Conservation (phyloP, 768 basidiomycete genomes). For the Panus rudis region DNA sequence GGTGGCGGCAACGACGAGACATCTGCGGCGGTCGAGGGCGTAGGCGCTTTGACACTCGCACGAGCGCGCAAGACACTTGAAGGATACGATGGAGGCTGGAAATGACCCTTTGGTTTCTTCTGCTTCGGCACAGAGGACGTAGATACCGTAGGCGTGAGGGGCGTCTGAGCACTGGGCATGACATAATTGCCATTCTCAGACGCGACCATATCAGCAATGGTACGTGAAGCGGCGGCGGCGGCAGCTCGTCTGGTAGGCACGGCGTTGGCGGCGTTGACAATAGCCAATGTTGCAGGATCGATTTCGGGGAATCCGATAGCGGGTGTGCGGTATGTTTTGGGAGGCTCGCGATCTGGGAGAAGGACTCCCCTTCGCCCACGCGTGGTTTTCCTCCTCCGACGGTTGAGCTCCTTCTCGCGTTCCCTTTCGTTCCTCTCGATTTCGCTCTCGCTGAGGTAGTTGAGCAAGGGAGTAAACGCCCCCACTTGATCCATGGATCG, state of each 20-base stretch:
- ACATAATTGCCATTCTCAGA: conserved; percentile 77
- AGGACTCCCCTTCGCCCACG: conserved; percentile 74
- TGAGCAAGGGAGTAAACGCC: conserved; percentile 82
- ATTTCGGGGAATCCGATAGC: conserved; percentile 80
- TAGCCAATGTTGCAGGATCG: conserved; percentile 62
- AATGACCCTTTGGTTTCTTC: conserved; percentile 63
- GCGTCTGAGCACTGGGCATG: conserved; percentile 34
- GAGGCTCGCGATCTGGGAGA: conserved; percentile 88
- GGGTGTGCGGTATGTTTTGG: conserved; percentile 86
- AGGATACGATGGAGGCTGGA: conserved; percentile 64
- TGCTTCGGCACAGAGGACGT: conserved; percentile 40
- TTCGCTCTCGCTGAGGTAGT: conserved; percentile 83
- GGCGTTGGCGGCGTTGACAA: conserved; percentile 56
- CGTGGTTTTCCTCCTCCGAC: conserved; percentile 78
- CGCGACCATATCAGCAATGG: conserved; percentile 90
- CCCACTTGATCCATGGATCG: conserved; percentile 73
- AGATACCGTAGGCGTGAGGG: conserved; percentile 24
- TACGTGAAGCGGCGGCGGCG: conserved; percentile 73
- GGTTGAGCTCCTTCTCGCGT: conserved; percentile 86
- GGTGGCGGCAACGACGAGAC: conserved; percentile 49
- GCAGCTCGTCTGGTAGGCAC: conserved; percentile 77
- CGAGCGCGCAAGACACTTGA: conserved; percentile 49
- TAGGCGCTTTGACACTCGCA: conserved; percentile 53
- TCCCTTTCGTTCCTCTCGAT: conserved; percentile 87
- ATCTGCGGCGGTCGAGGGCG: conserved; percentile 63